These are phyloP conservation scores for Mangifera indica DNA, from an alignment of 345 rosid species.

Conservation along the genomic window DNA sequence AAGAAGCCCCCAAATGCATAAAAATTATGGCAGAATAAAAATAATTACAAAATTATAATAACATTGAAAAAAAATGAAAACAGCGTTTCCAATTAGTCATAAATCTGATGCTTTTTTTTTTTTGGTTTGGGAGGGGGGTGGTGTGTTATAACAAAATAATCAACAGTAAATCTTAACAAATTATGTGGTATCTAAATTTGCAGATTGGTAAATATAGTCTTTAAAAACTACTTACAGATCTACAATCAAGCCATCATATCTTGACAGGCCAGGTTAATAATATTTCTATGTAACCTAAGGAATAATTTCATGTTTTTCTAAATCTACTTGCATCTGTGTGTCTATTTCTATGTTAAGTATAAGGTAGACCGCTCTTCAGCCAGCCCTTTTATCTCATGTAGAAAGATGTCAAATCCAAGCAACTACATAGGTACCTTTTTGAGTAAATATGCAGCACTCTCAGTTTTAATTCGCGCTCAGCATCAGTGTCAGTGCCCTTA, in stretches of 20 bases:
- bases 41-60: neutral
- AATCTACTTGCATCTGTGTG: neutral
- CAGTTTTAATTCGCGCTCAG: slow-evolving; percentile 76
- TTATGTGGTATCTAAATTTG: no score
- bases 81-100: neutral
- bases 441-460: slow-evolving; percentile 79
- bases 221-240: neutral
- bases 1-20: slow-evolving; percentile 22
- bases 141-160: neutral
- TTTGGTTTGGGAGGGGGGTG: neutral
- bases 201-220: neutral
- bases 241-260: neutral
- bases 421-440: slow-evolving; percentile 51
- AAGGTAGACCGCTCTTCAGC: neutral
- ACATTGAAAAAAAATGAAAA: no score
- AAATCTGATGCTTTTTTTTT: neutral
- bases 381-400: neutral
- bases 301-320: neutral
- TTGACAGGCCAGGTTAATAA: neutral
- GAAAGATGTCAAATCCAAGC: neutral
- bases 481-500: slow-evolving; percentile 66
- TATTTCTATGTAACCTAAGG: neutral
- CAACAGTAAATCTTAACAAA: neutral
- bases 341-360: neutral
- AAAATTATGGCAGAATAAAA: neutral